Base-by-base conservation (phyloP, 371 early-diverging fungal genomes). In the Zychaea mexicana region DNA sequence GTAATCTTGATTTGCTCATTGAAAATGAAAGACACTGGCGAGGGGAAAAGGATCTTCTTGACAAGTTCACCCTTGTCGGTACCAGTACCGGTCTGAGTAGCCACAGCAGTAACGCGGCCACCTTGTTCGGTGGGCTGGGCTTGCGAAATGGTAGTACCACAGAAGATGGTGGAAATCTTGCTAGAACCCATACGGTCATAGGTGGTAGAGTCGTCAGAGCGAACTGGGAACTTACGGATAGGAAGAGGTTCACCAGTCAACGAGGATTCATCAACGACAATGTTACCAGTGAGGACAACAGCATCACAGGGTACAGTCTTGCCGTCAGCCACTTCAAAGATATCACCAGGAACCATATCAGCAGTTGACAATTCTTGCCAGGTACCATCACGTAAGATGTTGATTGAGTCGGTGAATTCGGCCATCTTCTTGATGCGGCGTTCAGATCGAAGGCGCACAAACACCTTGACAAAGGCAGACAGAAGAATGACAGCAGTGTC, bases 31-130 rank as follows among this genome's bases (percentile, higher is more conserved):
- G 81, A 82, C 21, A 90, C 80, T 39, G 78, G 77, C 27, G 68
- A 79, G 28, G 92, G 90, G 68, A 85, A 89, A 2, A 92, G 68
- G 60, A 95, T 92, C 71, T 88, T 89, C 68, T 86, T 85, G 42
- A 95, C 79, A 3, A 94, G 74, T 58, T 84, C 78, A 46, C 96
- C 96, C 66, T 90, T 89, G 42, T 87, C 78, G 33, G 94, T 92
- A 15, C 77, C 64, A 52, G 90, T 89, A 22, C 94, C 93, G 7
- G 91, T 94, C 45, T 79, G 74, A n/a, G 82, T 80, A 2, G 90
- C 91, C 49, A 93, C 64, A 3, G 90, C 88, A 33, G 74, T 76
- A 7, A 84, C 87, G 21, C 66, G 72, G 3, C 27, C 52, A 6
- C 70, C 67, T 2, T 69, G 52, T 30, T 76, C 73, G 9, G 76